These are phyloP conservation scores for Solanum hybrid DNA, from an alignment of 305 asterid genomes.

Conservation along the genomic window DNA sequence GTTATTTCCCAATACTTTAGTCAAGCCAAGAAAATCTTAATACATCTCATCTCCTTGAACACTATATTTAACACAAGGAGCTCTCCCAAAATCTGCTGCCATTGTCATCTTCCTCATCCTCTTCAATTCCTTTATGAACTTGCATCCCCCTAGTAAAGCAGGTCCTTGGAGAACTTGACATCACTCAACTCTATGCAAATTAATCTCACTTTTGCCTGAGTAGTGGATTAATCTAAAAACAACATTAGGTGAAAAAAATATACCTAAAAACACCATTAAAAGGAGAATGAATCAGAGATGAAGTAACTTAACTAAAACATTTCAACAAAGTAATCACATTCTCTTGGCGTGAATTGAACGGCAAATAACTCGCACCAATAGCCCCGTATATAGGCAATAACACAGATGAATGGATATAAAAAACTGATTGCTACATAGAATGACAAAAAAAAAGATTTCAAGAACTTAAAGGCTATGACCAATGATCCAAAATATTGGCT, in stretches of 20 bases:
- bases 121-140: too few relatives aligned
- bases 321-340: neutral
- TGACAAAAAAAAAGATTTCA: neutral
- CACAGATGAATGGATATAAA: neutral
- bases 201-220: neutral
- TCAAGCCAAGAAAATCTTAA: too few relatives aligned
- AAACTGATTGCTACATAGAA: neutral
- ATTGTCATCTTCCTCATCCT: too few relatives aligned
- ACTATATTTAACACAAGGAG: too few relatives aligned
- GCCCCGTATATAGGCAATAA: neutral
- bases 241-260: too few relatives aligned
- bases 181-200: neutral
- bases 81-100: too few relatives aligned
- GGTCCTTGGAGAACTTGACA: neutral
- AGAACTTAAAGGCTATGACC: neutral
- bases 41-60: too few relatives aligned
- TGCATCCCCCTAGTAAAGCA: too few relatives aligned
- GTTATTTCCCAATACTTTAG: too few relatives aligned
- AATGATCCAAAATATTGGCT: neutral
- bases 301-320: neutral
- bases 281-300: neutral
- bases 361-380: neutral
- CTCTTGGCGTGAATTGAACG: neutral
- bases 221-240: neutral
- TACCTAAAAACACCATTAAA: neutral